These are phyloP conservation scores for Botryobasidium botryosum DNA, from an alignment of 768 basidiomycete genomes.

Conservation along the genomic window DNA sequence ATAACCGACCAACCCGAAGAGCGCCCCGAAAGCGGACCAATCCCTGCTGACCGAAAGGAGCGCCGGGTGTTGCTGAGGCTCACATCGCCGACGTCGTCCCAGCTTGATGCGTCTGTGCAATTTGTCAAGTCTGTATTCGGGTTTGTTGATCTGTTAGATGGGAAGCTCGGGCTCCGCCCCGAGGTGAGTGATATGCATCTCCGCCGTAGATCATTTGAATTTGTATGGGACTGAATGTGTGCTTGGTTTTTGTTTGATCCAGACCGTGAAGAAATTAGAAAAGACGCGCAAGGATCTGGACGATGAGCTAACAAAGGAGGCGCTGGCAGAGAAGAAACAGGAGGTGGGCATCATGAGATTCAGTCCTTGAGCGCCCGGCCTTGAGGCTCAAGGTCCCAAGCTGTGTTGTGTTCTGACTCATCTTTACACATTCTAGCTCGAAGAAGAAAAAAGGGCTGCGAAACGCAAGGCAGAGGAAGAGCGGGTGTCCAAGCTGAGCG, in stretches of 20 bases:
- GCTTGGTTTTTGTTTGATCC: background rate
- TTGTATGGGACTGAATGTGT: background rate
- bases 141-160: slow-evolving; percentile 50
- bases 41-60: slow-evolving; percentile 34
- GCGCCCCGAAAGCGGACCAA: slow-evolving; percentile 35
- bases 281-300: slow-evolving; percentile 58
- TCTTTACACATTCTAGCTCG: slow-evolving; percentile 13
- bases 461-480: slow-evolving; percentile 64
- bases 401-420: too few species aligned
- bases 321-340: slow-evolving; percentile 39
- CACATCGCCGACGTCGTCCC: slow-evolving; percentile 32
- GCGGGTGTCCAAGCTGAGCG: slow-evolving; percentile 49
- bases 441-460: slow-evolving; percentile 51
- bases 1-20: slow-evolving; percentile 74
- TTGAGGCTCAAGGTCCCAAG: background rate
- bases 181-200: slow-evolving; percentile 25
- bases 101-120: slow-evolving; percentile 33
- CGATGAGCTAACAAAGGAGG: slow-evolving; percentile 49
- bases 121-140: slow-evolving; percentile 56
- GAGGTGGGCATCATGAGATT: too few species aligned
- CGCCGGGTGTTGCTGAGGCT: slow-evolving; percentile 66
- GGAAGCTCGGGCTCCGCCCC: slow-evolving; percentile 39
- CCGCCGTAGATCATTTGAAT: background rate
- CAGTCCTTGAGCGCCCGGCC: slow-evolving; percentile 7
- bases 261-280: slow-evolving; percentile 56